Conservation (phyloP, 2,329 filamentous ascomycete species). For the Penicillium sp. region DNA sequence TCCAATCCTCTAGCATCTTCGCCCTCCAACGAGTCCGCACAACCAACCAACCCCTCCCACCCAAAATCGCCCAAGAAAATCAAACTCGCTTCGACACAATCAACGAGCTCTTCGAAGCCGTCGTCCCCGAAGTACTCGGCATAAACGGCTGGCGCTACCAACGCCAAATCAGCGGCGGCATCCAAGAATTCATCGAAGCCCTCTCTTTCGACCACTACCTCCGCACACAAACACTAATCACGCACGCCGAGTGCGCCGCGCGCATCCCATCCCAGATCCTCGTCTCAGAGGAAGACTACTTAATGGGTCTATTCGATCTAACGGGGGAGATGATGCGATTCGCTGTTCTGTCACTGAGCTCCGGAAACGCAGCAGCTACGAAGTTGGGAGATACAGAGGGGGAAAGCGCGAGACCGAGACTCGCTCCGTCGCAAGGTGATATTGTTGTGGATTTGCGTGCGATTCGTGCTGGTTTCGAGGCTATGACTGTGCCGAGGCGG, state of each 20-base stretch:
- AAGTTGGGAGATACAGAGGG: constrained; percentile 19
- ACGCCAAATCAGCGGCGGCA: constrained; percentile 68
- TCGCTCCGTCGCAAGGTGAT: constrained; percentile 49
- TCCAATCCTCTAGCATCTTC: constrained; percentile 62
- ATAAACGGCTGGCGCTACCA: constrained; percentile 81
- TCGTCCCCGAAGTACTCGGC: constrained; percentile 70
- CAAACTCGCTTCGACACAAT: constrained; percentile 68
- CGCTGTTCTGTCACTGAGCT: constrained; percentile 81
- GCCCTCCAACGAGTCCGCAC: constrained; percentile 63
- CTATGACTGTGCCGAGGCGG: constrained; percentile 56
- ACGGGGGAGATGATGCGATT: constrained; percentile 97
- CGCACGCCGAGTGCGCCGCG: constrained; percentile 56
- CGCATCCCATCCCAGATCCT: constrained; percentile 51
- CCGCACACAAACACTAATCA: constrained; percentile 68
- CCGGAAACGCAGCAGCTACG: constrained; percentile 55
- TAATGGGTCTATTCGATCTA: constrained; percentile 87
- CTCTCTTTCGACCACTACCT: constrained; percentile 87
- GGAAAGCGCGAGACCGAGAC: constrained; percentile 9
- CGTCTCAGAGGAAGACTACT: constrained; percentile 77
- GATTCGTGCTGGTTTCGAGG: constrained; percentile 72
- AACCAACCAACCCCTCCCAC: constrained; percentile 53
- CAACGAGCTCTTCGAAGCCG: constrained; percentile 59
- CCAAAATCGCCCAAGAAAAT: constrained; percentile 66
- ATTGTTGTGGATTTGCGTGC: constrained; percentile 78
- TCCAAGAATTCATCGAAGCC: constrained; percentile 94